phyloP scores from a whole-genome alignment of 441 rosid species.

The Dalechampia spathulata region DNA sequence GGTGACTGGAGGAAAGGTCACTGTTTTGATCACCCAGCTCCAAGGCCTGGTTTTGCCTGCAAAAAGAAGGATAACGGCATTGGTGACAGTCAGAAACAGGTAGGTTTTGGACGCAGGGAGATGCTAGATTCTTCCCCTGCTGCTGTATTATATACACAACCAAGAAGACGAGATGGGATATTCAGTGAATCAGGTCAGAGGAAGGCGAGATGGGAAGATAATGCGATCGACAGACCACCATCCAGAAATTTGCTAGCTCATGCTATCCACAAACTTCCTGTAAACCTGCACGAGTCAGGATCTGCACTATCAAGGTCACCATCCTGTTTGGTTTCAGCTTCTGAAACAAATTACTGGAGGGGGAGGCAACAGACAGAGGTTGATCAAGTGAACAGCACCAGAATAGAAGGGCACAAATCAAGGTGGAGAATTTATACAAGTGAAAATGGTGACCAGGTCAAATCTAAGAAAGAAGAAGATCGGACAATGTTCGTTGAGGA shows the following conservation, averaged over 20 bases:
- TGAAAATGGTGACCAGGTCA: conserved; percentile 1
- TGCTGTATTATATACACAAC: conserved; percentile 31
- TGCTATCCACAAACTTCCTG: conserved; percentile 14
- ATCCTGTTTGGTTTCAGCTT: conserved; percentile 8
- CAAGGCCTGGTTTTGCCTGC: neutral
- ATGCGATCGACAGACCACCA: neutral
- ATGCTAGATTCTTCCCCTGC: conserved; percentile 20
- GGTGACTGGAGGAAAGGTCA: conserved; percentile 19
- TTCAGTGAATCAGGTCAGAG: conserved; percentile 14
- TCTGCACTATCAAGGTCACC: neutral
- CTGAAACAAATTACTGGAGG: conserved; percentile 13
- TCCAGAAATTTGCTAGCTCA: conserved; percentile 2
- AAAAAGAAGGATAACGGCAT: conserved; percentile 23
- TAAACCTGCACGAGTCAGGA: conserved; percentile 11
- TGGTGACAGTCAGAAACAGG: conserved; percentile 1
- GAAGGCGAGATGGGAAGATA: conserved; percentile 19
- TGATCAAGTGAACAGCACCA: neutral
- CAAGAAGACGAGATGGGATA: conserved; percentile 24
- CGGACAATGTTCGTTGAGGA: neutral
- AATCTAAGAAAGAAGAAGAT: conserved; percentile 1
- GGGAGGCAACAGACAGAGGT: neutral
- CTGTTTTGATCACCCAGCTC: conserved; percentile 10
- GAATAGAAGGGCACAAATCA: neutral
- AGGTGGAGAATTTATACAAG: conserved; percentile 3
- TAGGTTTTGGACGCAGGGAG: conserved; percentile 3